Percentiles rank a stretch among this genome's conserved stretches.
These are phyloP conservation scores for Phaeosphaeriaceae sp. DNA, from an alignment of 2,329 filamentous ascomycete species.

Conservation along the genomic window DNA sequence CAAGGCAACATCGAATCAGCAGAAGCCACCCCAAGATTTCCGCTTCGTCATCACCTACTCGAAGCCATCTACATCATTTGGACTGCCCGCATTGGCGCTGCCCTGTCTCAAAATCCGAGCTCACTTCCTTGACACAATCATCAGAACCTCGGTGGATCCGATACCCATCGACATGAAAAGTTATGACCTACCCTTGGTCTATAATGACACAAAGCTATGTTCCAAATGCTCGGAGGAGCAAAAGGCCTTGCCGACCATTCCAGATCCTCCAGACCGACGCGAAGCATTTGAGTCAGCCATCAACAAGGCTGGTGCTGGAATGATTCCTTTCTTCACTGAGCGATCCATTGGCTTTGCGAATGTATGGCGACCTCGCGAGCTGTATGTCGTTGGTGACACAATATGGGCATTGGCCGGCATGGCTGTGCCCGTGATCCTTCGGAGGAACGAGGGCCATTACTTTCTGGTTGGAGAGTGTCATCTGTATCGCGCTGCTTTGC, in stretches of 20 bases:
- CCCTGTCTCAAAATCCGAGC: constrained; percentile 9
- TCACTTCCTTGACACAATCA: constrained; percentile 11
- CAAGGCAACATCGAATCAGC: background rate
- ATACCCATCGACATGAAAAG: background rate
- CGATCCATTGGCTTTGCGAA: background rate
- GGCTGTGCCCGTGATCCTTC: constrained; percentile 12
- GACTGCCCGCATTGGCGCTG: background rate
- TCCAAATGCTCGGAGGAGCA: background rate
- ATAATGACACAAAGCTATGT: background rate
- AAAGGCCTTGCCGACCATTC: background rate
- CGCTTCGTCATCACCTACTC: background rate
- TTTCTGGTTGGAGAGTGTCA: constrained; percentile 19
- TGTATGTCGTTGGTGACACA: constrained; percentile 1
- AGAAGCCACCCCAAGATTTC: background rate
- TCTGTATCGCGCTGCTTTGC: constrained; percentile 9
- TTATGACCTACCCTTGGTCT: background rate
- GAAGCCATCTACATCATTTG: background rate
- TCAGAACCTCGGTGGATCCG: background rate
- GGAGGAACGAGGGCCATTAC: constrained; percentile 11
- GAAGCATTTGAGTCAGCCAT: background rate
- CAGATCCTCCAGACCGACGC: background rate
- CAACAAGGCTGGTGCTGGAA: background rate
- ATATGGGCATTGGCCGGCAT: constrained; percentile 16
- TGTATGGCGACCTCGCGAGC: background rate
- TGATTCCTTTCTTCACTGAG: background rate